Percentiles rank a stretch among this genome's conserved stretches.
Evolutionary conservation across 2,329 filamentous ascomycete genomes (phyloP).

Genomic region (Juglanconis oblonga): DNA sequence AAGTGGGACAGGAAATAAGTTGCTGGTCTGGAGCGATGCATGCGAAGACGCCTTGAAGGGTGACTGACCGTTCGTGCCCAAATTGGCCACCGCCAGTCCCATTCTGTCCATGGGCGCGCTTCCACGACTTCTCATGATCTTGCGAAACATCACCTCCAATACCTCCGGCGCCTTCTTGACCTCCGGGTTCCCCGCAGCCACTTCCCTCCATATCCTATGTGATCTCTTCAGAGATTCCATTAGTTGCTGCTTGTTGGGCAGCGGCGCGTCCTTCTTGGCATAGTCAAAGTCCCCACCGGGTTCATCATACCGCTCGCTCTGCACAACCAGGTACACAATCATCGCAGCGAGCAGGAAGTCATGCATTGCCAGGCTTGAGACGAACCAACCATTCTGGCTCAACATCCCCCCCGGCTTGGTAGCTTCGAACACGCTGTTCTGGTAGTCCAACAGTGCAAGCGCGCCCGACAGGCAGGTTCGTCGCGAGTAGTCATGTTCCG

Average conservation of each 20-base stretch:
- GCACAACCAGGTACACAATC: slow-evolving; percentile 53
- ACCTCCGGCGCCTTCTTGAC: slow-evolving; percentile 45
- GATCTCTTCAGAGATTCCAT: slow-evolving; percentile 40
- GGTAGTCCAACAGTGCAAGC: slow-evolving; percentile 44
- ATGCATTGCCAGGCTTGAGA: slow-evolving; percentile 55
- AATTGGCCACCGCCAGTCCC: neutral
- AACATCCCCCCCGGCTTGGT: slow-evolving; percentile 53
- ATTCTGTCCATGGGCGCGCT: neutral
- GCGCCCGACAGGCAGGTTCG: slow-evolving; percentile 49
- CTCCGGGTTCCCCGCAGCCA: slow-evolving; percentile 36
- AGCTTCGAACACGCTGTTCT: slow-evolving; percentile 45
- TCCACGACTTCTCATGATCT: slow-evolving; percentile 26
- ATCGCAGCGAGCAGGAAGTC: slow-evolving; percentile 62
- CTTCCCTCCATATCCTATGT: slow-evolving; percentile 40
- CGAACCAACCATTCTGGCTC: slow-evolving; percentile 52
- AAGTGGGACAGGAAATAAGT: too few species aligned
- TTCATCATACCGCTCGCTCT: slow-evolving; percentile 40
- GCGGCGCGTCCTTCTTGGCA: slow-evolving; percentile 30
- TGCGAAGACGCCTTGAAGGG: neutral
- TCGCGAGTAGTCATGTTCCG: slow-evolving; percentile 51
- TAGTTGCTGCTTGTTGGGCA: slow-evolving; percentile 37
- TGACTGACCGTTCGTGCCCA: slow-evolving; percentile 3
- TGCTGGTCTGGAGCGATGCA: too few species aligned
- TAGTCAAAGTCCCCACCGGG: slow-evolving; percentile 31
- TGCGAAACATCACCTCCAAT: slow-evolving; percentile 43